A percentile compares a stretch with the other conserved stretches of the same genome.
phyloP scores from a whole-genome alignment of 2,329 filamentous ascomycete species.

The Hymenotorrendiella dingleyae region DNA sequence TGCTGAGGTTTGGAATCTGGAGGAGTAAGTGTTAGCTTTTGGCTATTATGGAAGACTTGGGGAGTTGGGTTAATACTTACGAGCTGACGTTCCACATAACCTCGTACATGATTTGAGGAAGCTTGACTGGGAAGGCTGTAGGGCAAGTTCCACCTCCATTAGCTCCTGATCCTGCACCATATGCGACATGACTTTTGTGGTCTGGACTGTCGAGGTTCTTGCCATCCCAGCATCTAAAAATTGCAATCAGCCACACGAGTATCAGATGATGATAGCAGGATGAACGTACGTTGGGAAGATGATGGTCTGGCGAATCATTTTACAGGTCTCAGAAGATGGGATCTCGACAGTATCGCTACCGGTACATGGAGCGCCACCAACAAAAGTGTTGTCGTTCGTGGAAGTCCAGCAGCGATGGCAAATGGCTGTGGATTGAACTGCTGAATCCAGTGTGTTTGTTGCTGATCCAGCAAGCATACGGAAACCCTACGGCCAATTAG shows the following conservation, averaged over 20 bases:
- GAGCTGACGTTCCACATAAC: constrained; percentile 78
- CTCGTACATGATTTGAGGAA: constrained; percentile 76
- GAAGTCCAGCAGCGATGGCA: constrained; percentile 32
- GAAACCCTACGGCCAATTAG: constrained; percentile 10
- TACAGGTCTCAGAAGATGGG: constrained; percentile 46
- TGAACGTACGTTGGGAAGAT: constrained; percentile 41
- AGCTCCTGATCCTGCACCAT: constrained; percentile 59
- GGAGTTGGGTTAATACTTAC: no score
- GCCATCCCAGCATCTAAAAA: constrained; percentile 78
- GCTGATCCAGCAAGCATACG: constrained; percentile 21
- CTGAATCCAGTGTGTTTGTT: constrained; percentile 8
- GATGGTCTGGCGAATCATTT: constrained; percentile 46
- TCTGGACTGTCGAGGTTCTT: constrained; percentile 49
- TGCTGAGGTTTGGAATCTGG: no score
- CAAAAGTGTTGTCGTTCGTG: constrained; percentile 46
- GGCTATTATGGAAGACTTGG: constrained; percentile 50
- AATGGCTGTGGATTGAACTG: constrained; percentile 15
- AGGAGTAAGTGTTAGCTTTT: constrained; percentile 55
- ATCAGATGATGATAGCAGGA: no score
- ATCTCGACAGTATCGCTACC: constrained; percentile 52
- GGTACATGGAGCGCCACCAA: constrained; percentile 44
- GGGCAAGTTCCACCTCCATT: constrained; percentile 68
- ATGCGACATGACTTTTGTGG: constrained; percentile 64
- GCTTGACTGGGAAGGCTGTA: constrained; percentile 55
- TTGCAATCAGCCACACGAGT: constrained; percentile 34